Evolutionary conservation across 805 yeast genomes (phyloP).

Genomic region (Wickerhamomyces subpelliculosus): DNA sequence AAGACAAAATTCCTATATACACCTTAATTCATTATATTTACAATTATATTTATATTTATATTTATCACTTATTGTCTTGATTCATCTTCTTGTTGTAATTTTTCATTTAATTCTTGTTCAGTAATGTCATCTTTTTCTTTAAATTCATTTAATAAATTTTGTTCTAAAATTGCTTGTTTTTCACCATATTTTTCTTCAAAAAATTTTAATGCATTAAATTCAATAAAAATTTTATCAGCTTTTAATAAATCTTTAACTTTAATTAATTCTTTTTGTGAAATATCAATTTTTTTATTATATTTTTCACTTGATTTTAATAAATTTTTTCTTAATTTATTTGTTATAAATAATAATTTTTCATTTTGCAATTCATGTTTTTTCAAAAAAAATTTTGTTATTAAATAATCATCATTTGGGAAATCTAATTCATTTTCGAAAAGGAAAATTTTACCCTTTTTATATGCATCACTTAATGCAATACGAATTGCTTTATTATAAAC

Average conservation of each 20-base stretch:
- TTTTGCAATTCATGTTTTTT: constrained; percentile 41
- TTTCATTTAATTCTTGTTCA: too few relatives aligned
- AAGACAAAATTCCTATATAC: too few relatives aligned
- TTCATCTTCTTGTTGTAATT: too few relatives aligned
- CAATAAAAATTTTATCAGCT: constrained; percentile 72
- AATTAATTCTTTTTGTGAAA: constrained; percentile 68
- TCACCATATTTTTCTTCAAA: constrained; percentile 25
- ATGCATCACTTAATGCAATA: constrained; percentile 76
- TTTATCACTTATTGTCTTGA: too few relatives aligned
- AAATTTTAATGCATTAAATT: constrained; percentile 64
- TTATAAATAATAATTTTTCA: constrained; percentile 60
- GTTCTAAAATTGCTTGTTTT: background rate
- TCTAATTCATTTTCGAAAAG: constrained; percentile 49
- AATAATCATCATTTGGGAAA: constrained; percentile 30
- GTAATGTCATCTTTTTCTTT: background rate
- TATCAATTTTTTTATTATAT: constrained; percentile 48
- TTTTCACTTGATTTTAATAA: constrained; percentile 51
- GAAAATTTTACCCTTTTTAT: constrained; percentile 63
- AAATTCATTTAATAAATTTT: background rate
- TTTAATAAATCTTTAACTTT: constrained; percentile 78
- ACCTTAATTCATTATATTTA: too few relatives aligned
- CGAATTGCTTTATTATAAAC: constrained; percentile 71
- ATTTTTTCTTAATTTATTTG: constrained; percentile 51
- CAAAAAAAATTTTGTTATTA: constrained; percentile 43
- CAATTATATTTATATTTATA: too few relatives aligned